Evolutionary conservation across 1,284 basidiomycete genomes (phyloP), one percentile per base, ranked within the genome.

Genomic region (Coniferiporia sulphurascens): DNA sequence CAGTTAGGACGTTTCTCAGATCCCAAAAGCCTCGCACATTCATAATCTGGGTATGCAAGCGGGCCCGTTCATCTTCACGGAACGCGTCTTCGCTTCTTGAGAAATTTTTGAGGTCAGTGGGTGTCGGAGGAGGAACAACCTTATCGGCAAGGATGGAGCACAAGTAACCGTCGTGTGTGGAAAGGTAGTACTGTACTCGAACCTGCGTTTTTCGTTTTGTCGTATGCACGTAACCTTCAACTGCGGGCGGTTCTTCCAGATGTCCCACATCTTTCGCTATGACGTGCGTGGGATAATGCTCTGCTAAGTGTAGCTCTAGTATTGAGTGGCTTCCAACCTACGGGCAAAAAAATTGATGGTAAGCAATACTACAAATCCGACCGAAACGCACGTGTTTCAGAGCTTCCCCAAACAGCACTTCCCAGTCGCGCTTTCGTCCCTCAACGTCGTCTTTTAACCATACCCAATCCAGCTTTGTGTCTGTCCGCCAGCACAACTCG

Each of bases 151-250:
- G 66, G 51, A 88, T 66, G 10, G 83, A 75, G 72, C 92, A 93
- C 19, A 94, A 71, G 66, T 83, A 82, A 2, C 89, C 87, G 58
- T 87, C 82, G 67, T 94, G 89, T 6, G 84, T 84, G 34, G 80
- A 75, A 17, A 95, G 74, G 72, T 94, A 95, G 6, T 89, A 68
- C 7, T 78, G 74, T 53, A 86, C 83, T 61, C 79, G 83, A 34
- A 73, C 70, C 63, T 86, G 83, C 36, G 82, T 78, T 58, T 83
- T 83, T 0, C 83, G 78, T 62, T 80, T 82, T 67, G 93, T 80
- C 55, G 87, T 85, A 59, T 89, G 81, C 38, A 93, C 72, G 71
- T 88, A 94, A 1, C 92, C 92, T 71, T 95, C 92, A 49, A 94
- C 74, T 1, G 83, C 80, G 0, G 84, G 82, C 1, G 92, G 92